Conservation (phyloP, 2,329 filamentous ascomycete genomes). For the Epichloe sp. region DNA sequence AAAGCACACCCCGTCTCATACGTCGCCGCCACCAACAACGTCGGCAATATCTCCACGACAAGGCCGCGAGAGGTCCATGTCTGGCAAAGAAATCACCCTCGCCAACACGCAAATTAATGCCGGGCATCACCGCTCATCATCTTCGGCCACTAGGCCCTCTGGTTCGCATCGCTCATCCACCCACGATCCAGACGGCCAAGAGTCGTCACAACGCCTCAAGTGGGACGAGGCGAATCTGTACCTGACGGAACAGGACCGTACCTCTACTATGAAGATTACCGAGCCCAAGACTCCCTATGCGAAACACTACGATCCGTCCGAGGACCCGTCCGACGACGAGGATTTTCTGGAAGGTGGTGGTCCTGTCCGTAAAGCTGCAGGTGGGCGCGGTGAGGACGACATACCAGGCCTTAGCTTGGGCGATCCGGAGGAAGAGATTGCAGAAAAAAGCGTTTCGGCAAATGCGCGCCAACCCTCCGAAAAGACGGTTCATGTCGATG, state of each 20-base stretch:
- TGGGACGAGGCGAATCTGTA: slow-evolving; percentile 99
- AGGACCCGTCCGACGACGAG: slow-evolving; percentile 75
- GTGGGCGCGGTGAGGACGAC: slow-evolving; percentile 47
- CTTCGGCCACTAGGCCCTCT: slow-evolving; percentile 47
- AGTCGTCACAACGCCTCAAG: slow-evolving; percentile 63
- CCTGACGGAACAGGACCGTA: slow-evolving; percentile 90
- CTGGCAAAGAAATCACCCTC: slow-evolving; percentile 79
- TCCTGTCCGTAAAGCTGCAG: slow-evolving; percentile 18
- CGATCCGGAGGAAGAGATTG: slow-evolving; percentile 69
- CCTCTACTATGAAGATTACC: slow-evolving; percentile 95
- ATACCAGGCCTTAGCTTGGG: slow-evolving; percentile 88
- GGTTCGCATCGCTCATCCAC: slow-evolving; percentile 62
- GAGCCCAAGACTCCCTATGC: slow-evolving; percentile 98
- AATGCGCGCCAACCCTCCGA: slow-evolving; percentile 25
- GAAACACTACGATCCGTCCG: slow-evolving; percentile 75
- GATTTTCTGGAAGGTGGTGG: slow-evolving; percentile 26
- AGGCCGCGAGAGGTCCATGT: slow-evolving; percentile 26
- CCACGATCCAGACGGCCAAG: slow-evolving; percentile 30
- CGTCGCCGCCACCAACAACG: slow-evolving; percentile 39
- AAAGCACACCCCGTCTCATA: slow-evolving; percentile 65
- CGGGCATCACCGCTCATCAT: slow-evolving; percentile 75
- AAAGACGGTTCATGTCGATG: slow-evolving; percentile 74
- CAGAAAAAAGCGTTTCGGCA: slow-evolving; percentile 28
- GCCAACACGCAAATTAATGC: slow-evolving; percentile 93
- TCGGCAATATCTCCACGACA: slow-evolving; percentile 27